Evolutionary conservation across 2,329 filamentous ascomycete species (phyloP).

Genomic region (Graphilbum fragrans): DNA sequence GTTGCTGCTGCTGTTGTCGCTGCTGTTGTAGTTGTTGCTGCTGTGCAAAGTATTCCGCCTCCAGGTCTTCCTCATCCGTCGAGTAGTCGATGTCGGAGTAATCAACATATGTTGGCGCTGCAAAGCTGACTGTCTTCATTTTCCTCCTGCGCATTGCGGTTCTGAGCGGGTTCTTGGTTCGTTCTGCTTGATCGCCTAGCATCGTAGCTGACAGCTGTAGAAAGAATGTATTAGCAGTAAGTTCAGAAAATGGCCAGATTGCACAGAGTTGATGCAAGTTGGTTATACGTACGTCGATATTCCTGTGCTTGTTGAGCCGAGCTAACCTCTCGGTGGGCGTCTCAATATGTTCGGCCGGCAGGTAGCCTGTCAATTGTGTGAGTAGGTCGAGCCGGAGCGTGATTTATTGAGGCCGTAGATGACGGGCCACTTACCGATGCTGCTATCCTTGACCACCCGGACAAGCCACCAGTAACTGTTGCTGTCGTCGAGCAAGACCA

Average conservation of each 20-base stretch:
- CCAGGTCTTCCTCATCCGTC: slow-evolving; percentile 55
- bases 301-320: slow-evolving; percentile 91
- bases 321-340: slow-evolving; percentile 92
- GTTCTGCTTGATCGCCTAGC: slow-evolving; percentile 56
- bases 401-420: too few relatives aligned
- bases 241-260: background rate
- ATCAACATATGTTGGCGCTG: slow-evolving; percentile 76
- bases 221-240: background rate
- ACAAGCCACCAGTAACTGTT: slow-evolving; percentile 99
- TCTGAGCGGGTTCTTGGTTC: slow-evolving; percentile 71
- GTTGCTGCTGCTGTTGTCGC: slow-evolving; percentile 15
- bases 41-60: slow-evolving; percentile 21
- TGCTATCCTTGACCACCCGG: slow-evolving; percentile 91
- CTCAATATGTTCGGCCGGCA: slow-evolving; percentile 96
- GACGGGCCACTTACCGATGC: slow-evolving; percentile 55
- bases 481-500: slow-evolving; percentile 95
- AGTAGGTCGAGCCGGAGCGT: slow-evolving; percentile 1
- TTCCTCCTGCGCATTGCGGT: slow-evolving; percentile 73
- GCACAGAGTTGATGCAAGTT: too few relatives aligned
- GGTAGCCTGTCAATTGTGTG: slow-evolving; percentile 54
- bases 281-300: slow-evolving; percentile 84
- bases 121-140: slow-evolving; percentile 77
- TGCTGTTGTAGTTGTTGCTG: slow-evolving; percentile 16
- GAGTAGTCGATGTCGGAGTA: slow-evolving; percentile 82
- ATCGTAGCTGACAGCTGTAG: slow-evolving; percentile 47